Percentiles rank a stretch among this genome's conserved stretches.
Evolutionary conservation across 2,329 filamentous ascomycete species (phyloP).

Genomic region (Fusarium sp.): DNA sequence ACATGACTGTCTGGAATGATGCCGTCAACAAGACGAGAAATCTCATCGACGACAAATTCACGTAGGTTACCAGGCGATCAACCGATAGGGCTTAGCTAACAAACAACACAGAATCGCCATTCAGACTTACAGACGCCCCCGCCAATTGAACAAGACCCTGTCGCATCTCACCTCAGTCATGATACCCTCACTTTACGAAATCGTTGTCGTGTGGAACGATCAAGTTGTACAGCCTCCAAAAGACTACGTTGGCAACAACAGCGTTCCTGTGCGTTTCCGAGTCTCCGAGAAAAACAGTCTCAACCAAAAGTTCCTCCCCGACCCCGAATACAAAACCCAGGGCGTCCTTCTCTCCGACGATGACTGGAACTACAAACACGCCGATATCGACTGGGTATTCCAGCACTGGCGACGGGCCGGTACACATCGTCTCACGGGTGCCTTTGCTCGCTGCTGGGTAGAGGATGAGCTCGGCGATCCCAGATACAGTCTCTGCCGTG

Average conservation of each 20-base stretch:
- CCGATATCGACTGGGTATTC: slow-evolving; percentile 55
- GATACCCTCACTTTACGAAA: slow-evolving; percentile 54
- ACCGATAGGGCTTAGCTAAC: not conserved
- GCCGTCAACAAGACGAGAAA: slow-evolving; percentile 37
- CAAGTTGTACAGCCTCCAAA: slow-evolving; percentile 46
- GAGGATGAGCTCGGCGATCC: slow-evolving; percentile 42
- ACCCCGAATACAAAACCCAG: slow-evolving; percentile 51
- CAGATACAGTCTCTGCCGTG: slow-evolving; percentile 48
- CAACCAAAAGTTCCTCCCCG: slow-evolving; percentile 55
- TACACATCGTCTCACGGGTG: slow-evolving; percentile 51
- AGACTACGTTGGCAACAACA: slow-evolving; percentile 42
- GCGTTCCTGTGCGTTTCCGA: slow-evolving; percentile 52
- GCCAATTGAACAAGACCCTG: slow-evolving; percentile 46
- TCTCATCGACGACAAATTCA: slow-evolving; percentile 50
- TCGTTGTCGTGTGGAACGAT: slow-evolving; percentile 56
- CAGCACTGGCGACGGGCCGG: slow-evolving; percentile 55
- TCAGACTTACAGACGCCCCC: slow-evolving; percentile 52
- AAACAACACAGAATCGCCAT: slow-evolving; percentile 50
- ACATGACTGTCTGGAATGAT: slow-evolving; percentile 13
- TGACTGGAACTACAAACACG: slow-evolving; percentile 55
- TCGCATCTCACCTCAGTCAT: slow-evolving; percentile 40
- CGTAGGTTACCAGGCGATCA: slow-evolving; percentile 36
- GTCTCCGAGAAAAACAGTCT: slow-evolving; percentile 50
- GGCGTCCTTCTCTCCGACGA: slow-evolving; percentile 56
- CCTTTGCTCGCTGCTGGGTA: slow-evolving; percentile 51